Base-by-base conservation (phyloP, 495 filamentous ascomycete genomes). In the Penicillium canariense region DNA sequence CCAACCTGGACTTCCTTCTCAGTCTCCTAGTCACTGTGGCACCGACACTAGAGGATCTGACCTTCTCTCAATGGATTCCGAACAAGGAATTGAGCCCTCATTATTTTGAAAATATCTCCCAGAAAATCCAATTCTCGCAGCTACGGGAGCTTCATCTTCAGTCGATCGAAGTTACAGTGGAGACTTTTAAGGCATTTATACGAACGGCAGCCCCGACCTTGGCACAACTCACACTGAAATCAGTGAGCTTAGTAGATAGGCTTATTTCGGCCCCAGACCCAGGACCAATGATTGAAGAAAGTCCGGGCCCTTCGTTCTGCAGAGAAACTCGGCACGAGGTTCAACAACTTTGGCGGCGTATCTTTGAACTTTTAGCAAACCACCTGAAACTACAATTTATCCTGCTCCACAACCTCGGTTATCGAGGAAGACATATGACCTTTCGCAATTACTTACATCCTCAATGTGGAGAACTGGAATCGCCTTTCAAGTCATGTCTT, bases 61-160 rank as follows among this genome's bases (percentile, higher is more conserved):
- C 22, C 25, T 51, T 51, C 28, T 32, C 48, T n/a, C 48, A 51
- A 42, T 51, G 48, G 48, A 51, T 32, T 31, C 48, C 48, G 10
- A 20, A 28, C 15, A 35, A 51, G 22, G 48, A 51, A 51, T 22
- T 51, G 10, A 39, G 34, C 27, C 48, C 48, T 51, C 35, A 28
- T 34, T 51, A 51, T 14, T 51, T 51, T 15, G 11, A 51, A 25
- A n/a, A 51, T 51, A 7, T 51, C 35, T 26, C 48, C 9, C 48
- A 42, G 25, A 51, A 14, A 30, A 30, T 51, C 12, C 48, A 40
- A 27, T 51, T 51, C 27, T 28, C 48, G 22, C 35, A 42, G n/a
- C 35, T 51, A 51, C 34, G 40, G 34, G 36, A 51, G 40, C 48
- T 51, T 42, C 6, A 51, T 42, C 48, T 51, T 42, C 48, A 51